phyloP scores from a whole-genome alignment of 1,284 basidiomycete genomes.

The Hemileia vastatrix region DNA sequence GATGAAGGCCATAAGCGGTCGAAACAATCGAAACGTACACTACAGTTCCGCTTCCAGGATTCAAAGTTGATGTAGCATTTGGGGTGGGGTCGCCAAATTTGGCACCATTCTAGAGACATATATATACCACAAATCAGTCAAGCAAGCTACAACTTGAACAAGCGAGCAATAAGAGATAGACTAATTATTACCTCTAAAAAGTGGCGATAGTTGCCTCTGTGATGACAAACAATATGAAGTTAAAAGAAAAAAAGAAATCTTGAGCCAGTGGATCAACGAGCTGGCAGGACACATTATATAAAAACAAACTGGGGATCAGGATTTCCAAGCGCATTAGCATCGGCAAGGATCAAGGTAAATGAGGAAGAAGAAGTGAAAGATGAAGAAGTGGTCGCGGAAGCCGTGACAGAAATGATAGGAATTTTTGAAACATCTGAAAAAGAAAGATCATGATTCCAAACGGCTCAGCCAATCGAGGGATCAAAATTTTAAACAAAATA shows the following conservation, averaged over 20 bases:
- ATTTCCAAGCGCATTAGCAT: slow-evolving; percentile 15
- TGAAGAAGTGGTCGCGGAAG: background rate
- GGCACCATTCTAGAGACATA: slow-evolving; percentile 12
- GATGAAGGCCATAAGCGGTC: too few relatives aligned
- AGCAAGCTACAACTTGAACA: too few relatives aligned
- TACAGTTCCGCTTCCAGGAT: slow-evolving; percentile 3
- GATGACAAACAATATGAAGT: background rate
- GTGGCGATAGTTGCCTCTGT: slow-evolving; percentile 11
- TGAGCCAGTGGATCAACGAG: background rate
- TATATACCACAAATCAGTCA: too few relatives aligned
- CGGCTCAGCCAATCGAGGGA: background rate
- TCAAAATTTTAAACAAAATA: background rate
- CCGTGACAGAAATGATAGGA: slow-evolving; percentile 1
- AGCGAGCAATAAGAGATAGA: too few relatives aligned
- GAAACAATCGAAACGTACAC: too few relatives aligned
- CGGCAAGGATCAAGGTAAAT: slow-evolving; percentile 11
- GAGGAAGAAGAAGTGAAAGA: slow-evolving; percentile 8
- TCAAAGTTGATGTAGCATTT: background rate
- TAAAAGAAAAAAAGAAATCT: background rate
- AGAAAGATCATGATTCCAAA: background rate
- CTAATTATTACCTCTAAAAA: too few relatives aligned
- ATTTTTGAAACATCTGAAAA: slow-evolving; percentile 4
- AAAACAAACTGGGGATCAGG: slow-evolving; percentile 5
- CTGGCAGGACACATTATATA: background rate
- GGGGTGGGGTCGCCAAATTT: slow-evolving; percentile 3